Evolutionary conservation across 192 early-diverging fungal species (phyloP), one percentile per base, ranked within the genome.

Genomic region (Entomortierella parvispora): DNA sequence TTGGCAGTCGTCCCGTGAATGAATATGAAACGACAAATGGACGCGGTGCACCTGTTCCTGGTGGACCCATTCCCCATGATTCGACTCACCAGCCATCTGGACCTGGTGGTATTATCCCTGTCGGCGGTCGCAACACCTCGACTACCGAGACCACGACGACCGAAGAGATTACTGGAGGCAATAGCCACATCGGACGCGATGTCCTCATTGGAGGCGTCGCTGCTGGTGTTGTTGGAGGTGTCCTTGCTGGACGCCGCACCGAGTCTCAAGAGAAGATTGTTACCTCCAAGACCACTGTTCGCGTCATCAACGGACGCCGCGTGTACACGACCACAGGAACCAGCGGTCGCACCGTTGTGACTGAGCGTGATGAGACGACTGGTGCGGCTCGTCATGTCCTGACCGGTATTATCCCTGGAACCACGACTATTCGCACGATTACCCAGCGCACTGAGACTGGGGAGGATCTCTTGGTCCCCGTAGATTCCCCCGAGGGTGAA

Each of bases 251-350:
- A 55, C 50, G 18, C 54, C 55, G 58, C 53, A 49, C 44, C 26
- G 32, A 7, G 33, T 62, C 22, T 37, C 32, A 29, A 22, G 42
- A 55, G 37, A 68, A 53, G 25, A 68, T 59, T 20, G 20, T 60
- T 45, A 67, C 71, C 20, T 61, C 49, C 52, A 75, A 67, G 50
- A 77, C 74, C 28, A 77, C 65, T 50, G 65, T 68, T n/a, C 67
- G 65, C 31, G 63, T 50, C 42, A 68, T 62, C 65, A 63, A 55
- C 33, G 74, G 74, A 23, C 32, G 48, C 54, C 57, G 58, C 18
- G 56, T 77, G 53, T 77, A 56, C 55, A 77, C 74, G 34, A 77
- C 74, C 31, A 58, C 65, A n/a, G 74, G 74, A 34, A 55, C 74
- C 58, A 65, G 65, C 28, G 74, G 74, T 20, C 74, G 65, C 47